Conservation (phyloP, 2,329 filamentous ascomycete species). For the Sclerotinia glacialis region DNA sequence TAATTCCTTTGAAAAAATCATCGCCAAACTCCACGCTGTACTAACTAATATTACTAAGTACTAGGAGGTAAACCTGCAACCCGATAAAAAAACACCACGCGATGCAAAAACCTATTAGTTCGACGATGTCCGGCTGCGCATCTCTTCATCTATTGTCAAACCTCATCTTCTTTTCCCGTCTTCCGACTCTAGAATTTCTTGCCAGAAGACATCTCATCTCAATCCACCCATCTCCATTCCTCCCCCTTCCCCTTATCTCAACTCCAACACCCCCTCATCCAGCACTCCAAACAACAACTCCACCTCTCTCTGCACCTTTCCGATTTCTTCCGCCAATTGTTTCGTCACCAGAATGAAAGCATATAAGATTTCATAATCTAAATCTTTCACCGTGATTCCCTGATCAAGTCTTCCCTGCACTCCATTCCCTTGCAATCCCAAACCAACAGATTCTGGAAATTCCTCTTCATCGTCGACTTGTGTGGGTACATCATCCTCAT, state of each 20-base stretch:
- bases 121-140: too few relatives aligned
- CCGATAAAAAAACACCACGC: too few relatives aligned
- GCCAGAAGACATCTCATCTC: not conserved
- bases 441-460: not conserved
- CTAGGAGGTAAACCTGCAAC: too few relatives aligned
- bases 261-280: conserved; percentile 56
- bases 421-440: not conserved
- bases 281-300: conserved; percentile 62
- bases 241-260: conserved; percentile 44
- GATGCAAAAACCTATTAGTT: not conserved
- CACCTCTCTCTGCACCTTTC: conserved; percentile 58
- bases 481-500: not conserved
- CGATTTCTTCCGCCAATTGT: conserved; percentile 63
- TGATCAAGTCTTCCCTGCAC: conserved; percentile 25
- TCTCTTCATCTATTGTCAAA: not conserved
- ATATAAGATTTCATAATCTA: conserved; percentile 88
- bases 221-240: not conserved
- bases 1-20: too few relatives aligned
- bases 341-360: conserved; percentile 75
- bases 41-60: not conserved
- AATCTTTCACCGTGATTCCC: conserved; percentile 54
- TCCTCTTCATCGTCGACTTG: conserved; percentile 22
- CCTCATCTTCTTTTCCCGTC: not conserved
- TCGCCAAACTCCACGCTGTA: conserved; percentile 5
- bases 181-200: not conserved